Conservation (phyloP, 2,329 filamentous ascomycete genomes). For the Sarocladium kiliense region DNA sequence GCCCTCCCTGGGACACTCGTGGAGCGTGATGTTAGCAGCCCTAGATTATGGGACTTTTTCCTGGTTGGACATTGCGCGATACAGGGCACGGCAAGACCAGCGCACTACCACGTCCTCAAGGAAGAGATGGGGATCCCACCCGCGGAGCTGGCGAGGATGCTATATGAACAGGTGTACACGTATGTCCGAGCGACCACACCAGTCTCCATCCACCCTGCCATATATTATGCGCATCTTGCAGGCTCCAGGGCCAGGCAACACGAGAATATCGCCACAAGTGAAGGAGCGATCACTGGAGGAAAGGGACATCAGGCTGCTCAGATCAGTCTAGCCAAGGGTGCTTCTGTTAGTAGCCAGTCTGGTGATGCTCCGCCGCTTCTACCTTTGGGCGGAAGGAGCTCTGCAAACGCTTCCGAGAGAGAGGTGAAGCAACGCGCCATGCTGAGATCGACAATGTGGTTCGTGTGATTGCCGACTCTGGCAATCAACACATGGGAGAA, state of each 20-base stretch:
- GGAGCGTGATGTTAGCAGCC: constrained; percentile 84
- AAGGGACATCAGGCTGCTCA: constrained; percentile 36
- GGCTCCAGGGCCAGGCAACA: constrained; percentile 75
- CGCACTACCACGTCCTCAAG: constrained; percentile 83
- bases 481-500: background rate
- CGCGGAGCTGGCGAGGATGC: constrained; percentile 74
- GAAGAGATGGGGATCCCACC: constrained; percentile 70
- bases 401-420: constrained; percentile 11
- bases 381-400: constrained; percentile 12
- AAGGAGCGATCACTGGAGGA: constrained; percentile 36
- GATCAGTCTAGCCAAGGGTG: constrained; percentile 35
- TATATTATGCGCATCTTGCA: constrained; percentile 94
- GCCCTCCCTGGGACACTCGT: constrained; percentile 81
- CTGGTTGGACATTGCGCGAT: constrained; percentile 64
- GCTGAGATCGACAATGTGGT: constrained; percentile 39
- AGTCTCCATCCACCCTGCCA: constrained; percentile 80
- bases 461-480: constrained; percentile 24
- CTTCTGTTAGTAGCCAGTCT: background rate
- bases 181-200: constrained; percentile 90
- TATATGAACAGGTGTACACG: constrained; percentile 93
- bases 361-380: constrained; percentile 16
- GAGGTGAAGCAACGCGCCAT: constrained; percentile 29
- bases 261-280: constrained; percentile 45
- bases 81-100: constrained; percentile 88
- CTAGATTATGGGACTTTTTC: constrained; percentile 86